These are phyloP conservation scores for Rhodotorula glutinis DNA, from an alignment of 1,284 basidiomycete species.

Conservation along the genomic window DNA sequence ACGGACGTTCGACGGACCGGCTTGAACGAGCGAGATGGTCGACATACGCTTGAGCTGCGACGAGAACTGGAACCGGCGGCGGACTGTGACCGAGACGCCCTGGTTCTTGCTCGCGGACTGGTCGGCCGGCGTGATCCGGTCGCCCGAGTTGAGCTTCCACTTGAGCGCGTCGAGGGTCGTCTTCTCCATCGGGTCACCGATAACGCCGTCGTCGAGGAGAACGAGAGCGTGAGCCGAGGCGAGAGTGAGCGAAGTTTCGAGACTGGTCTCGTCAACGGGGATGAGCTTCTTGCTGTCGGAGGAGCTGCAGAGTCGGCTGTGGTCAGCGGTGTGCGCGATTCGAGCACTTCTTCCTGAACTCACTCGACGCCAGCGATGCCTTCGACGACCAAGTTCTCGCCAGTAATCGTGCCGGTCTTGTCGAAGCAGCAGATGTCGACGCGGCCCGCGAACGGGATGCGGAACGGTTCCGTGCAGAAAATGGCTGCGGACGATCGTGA, in stretches of 20 bases:
- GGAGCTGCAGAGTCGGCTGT: not conserved
- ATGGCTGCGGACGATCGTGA: slow-evolving; percentile 61
- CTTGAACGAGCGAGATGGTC: slow-evolving; percentile 66
- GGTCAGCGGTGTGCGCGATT: not conserved
- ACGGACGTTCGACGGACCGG: not conserved
- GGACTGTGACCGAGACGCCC: slow-evolving; percentile 61
- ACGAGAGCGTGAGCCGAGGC: slow-evolving; percentile 95
- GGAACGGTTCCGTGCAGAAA: slow-evolving; percentile 95
- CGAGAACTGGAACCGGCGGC: slow-evolving; percentile 91
- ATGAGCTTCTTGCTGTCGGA: slow-evolving; percentile 64
- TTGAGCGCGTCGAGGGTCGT: slow-evolving; percentile 87
- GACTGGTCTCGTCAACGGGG: slow-evolving; percentile 68
- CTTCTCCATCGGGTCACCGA: slow-evolving; percentile 99
- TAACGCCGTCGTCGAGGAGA: slow-evolving; percentile 79
- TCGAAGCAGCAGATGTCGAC: slow-evolving; percentile 97
- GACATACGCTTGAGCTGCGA: slow-evolving; percentile 95
- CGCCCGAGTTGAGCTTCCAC: slow-evolving; percentile 80
- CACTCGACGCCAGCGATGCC: slow-evolving; percentile 84
- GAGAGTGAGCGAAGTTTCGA: slow-evolving; percentile 80
- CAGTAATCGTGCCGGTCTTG: slow-evolving; percentile 95
- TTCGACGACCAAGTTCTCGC: slow-evolving; percentile 89
- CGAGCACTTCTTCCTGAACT: slow-evolving; percentile 43
- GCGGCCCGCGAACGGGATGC: slow-evolving; percentile 86
- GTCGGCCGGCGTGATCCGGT: slow-evolving; percentile 61
- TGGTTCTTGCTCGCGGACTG: slow-evolving; percentile 2